A percentile compares a stretch with the other conserved stretches of the same genome.
Evolutionary conservation across 2,329 filamentous ascomycete genomes (phyloP).

Genomic region (Graphilbum fragrans): DNA sequence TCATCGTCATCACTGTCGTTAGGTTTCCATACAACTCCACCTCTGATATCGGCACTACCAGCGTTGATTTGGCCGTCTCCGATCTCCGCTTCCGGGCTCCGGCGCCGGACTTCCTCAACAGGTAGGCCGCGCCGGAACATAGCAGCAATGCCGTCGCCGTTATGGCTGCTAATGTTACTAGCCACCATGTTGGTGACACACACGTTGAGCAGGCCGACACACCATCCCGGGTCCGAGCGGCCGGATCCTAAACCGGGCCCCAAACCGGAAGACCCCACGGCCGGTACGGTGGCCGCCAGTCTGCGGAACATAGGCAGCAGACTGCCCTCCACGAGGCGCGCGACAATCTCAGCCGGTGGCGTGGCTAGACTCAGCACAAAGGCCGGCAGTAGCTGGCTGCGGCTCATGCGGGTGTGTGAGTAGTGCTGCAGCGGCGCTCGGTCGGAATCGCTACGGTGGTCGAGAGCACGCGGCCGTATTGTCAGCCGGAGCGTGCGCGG

Average conservation of each 20-base stretch:
- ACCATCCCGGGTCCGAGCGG: slow-evolving; percentile 41
- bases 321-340: slow-evolving; percentile 13
- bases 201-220: slow-evolving; percentile 72
- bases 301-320: slow-evolving; percentile 12
- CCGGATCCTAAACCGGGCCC: too few relatives aligned
- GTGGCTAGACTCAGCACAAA: slow-evolving; percentile 54
- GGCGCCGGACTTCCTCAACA: too few relatives aligned
- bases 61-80: slow-evolving; percentile 31
- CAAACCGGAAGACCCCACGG: slow-evolving; percentile 6
- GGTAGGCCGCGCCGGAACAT: slow-evolving; percentile 85
- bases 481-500: slow-evolving; percentile 75
- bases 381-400: slow-evolving; percentile 46
- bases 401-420: slow-evolving; percentile 53
- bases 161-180: too few relatives aligned
- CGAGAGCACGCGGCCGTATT: slow-evolving; percentile 41
- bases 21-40: background rate
- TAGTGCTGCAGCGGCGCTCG: slow-evolving; percentile 23
- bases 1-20: background rate
- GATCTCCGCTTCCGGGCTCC: too few relatives aligned
- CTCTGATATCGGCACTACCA: background rate
- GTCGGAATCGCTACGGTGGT: slow-evolving; percentile 21
- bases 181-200: slow-evolving; percentile 71
- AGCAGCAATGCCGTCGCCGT: slow-evolving; percentile 63
- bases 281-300: slow-evolving; percentile 9
- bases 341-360: slow-evolving; percentile 5